Evolutionary conservation across 2,329 filamentous ascomycete species (phyloP), one percentile per base, ranked within the genome.

Genomic region (Pestalotiopsis sp.): DNA sequence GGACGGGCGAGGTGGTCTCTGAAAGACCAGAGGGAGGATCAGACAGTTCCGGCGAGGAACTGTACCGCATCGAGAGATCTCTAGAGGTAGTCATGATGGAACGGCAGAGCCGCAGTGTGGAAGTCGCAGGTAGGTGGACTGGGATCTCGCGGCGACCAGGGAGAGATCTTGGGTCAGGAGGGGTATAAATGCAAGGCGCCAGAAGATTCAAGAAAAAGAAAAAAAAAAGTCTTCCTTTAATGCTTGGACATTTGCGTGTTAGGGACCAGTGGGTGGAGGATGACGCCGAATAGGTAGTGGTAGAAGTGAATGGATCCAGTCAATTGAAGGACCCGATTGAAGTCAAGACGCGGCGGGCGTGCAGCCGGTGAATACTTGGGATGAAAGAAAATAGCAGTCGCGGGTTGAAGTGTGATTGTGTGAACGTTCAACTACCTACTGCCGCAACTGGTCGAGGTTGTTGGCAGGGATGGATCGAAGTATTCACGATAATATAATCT

Each of bases 1-100:
- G 75, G 17, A 68, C 69, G 17, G 77, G 76, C 12, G 77, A 78
- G 56, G 72, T 67, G 59, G 76, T 76, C 63, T 72, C 76, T 11
- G 77, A 78, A 20, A 78, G 69, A 70, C 77, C 74, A 23, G 77
- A 78, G 38, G 77, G 77, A 20, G 77, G 77, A 65, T 78, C 76
- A 49, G 77, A 78, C 59, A 79, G 67, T 39, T 79, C 77, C 11
- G 77, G 77, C 23, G 77, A 79, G 59, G 77, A 78, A 62, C 76
- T 79, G 45, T 74, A 72, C 69, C 77, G 73, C 62, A 72, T 70
- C 59, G 66, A 73, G 63, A 71, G 69, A 45, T 72, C 75, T 68
- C 71, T 70, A 56, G 74, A 70, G 61, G 75, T 64, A 57, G 76
- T 69, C 69, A 70, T 70, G 61, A 39, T 52, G 52, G 17, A 17